Evolutionary conservation across 1,284 basidiomycete species (phyloP), one percentile per base, ranked within the genome.

Genomic region (Moesziomyces parantarcticus): DNA sequence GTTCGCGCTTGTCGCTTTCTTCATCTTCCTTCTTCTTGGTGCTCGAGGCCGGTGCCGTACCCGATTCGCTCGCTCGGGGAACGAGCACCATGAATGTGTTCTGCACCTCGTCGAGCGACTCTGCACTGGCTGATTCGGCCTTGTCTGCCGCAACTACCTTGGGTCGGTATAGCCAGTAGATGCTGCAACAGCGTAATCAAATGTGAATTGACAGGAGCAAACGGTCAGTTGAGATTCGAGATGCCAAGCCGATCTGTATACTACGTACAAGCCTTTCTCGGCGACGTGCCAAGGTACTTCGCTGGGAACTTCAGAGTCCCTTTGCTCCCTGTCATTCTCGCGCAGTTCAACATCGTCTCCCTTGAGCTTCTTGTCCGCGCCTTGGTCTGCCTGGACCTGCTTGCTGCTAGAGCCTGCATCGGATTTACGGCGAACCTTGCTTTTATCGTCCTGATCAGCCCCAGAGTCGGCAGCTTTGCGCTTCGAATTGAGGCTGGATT

Each of bases 81-180:
- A 75, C 57, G 21, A 77, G 69, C 40, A 71, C 48, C 60, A 78
- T 60, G n/a, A 68, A 68, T 1, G 68, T 71, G 52, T 65, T 76
- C 34, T 68, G 66, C 5, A 74, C 69, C 26, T 69, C 69, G 45
- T 78, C 72, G 43, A 78, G 41, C 14, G 58, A 70, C 20, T 65
- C 50, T 14, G 63, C 63, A 32, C 50, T 43, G 25, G 43, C 57
- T 18, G 42, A 47, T 18, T 74, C 66, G 25, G 67, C 74, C n/a
- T 62, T 54, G 46, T 74, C 57, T 13, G 62, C 71, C 16, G 66
- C 43, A 13, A 48, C 40, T 3, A 78, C 76, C 51, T 76, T 78
- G 43, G 76, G 76, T 18, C 76, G 61, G 29, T 78, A 78, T 64
- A 76, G 75, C 49, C 70, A 78, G 50, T 70, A 76, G 47, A 78